phyloP scores from a whole-genome alignment of 1,284 basidiomycete species.

The Apiotrichum laibachii region DNA sequence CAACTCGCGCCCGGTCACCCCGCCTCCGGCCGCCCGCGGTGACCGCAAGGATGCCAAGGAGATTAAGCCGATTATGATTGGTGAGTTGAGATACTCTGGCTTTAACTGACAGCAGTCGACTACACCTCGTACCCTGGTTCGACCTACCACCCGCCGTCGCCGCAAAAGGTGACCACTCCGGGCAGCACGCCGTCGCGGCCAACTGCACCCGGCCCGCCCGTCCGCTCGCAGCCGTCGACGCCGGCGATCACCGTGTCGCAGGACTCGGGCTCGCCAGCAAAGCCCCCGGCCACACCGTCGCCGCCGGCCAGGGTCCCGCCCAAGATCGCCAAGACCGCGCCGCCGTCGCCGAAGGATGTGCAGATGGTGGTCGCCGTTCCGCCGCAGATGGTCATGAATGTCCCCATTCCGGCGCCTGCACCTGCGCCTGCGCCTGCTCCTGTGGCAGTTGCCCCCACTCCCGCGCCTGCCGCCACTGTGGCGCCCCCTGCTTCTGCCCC shows the following conservation, averaged over 20 bases:
- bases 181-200: background rate
- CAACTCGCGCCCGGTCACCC: background rate
- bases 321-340: too few relatives aligned
- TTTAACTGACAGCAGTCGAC: slow-evolving; percentile 5
- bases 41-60: background rate
- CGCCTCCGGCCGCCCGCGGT: background rate
- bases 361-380: too few relatives aligned
- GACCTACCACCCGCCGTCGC: background rate
- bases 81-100: background rate
- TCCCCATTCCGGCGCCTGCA: background rate
- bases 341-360: too few relatives aligned
- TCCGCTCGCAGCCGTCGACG: background rate
- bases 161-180: background rate
- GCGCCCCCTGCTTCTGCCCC: background rate
- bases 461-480: background rate
- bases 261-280: background rate
- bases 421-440: background rate
- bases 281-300: too few relatives aligned
- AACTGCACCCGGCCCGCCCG: background rate
- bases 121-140: background rate
- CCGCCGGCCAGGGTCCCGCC: too few relatives aligned
- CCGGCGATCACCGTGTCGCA: background rate
- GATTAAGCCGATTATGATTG: slow-evolving; percentile 7
- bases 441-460: background rate
- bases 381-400: background rate